Base-by-base conservation (phyloP, 73 alveolate species). In the Paramecium octaurelia region DNA sequence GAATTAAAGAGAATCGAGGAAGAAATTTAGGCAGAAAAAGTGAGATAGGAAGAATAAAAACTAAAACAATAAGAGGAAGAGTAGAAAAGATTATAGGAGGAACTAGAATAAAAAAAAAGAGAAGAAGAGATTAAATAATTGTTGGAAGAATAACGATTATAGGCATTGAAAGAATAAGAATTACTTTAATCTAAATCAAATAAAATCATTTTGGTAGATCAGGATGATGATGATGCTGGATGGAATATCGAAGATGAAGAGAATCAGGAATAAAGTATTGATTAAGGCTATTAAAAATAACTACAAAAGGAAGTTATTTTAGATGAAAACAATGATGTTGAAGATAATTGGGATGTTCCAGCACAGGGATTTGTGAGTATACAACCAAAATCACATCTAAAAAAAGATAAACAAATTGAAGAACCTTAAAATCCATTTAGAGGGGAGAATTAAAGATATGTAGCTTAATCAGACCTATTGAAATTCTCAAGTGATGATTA, bases 261-360 rank as follows among this genome's bases (percentile, higher is more conserved):
- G 34, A 38, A 70, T 11, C 9, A 70, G 12, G 60, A 70, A 70
- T 29, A 29, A 8, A 8, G 29, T 24, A 0, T 1, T 12, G 48
- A 70, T 24, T 12, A 70, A 48, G n/a, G 6, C 0, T 48, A 48
- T 2, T 31, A 31, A 18, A 8, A 70, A 59, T 11, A 59, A 34
- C 0, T 31, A 18, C 29, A 21, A 35, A 70, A 31, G 14, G 57
- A 70, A 20, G 31, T 70, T 24, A 70, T 70, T 31, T 70, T 7
- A 34, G 48, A 27, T 70, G 86, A 70, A 0, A 70, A 70, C 14
- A 20, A 31, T 29, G 86, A 70, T 70, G 60, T 2, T 48, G 86
- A 70, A 20, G 86, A 70, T 31, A 58, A 70, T 70, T 70, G 86
- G 86, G 86, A 70, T 70, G 86, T 14, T 8, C 86, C 86, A 29